Base-by-base conservation (phyloP, 192 early-diverging fungal genomes). In the Helicostylum pulchrum region DNA sequence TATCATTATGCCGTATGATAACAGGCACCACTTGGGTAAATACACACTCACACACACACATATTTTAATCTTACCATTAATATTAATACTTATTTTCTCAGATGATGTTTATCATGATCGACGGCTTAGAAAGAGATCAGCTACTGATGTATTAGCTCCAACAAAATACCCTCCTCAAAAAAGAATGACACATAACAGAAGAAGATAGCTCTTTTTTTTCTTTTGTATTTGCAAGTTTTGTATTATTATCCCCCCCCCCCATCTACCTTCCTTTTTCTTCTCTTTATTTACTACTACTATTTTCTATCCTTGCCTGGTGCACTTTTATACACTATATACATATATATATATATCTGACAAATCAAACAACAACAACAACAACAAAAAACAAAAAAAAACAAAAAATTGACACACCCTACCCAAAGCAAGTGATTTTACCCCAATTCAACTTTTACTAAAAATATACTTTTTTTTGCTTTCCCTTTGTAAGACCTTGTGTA, bases 91-190 rank as follows among this genome's bases (percentile, higher is more conserved):
- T 19, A 10, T 48, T 17, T 19, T 15, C 12, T 48, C 46, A 59
- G 57, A 59, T 59, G 57, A 59, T 59, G 43, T 59, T 17, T 59
- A 59, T 30, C 51, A 52, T 45, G 57, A 59, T 59, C 57, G 57
- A 30, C 36, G 57, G 19, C 20, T 45, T 14, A 42, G 57, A 59
- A 59, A 59, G 43, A 45, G 57, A 59, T 59, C 57, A 11, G 42
- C 21, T 14, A 43, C 57, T 59, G 57, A 59, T 20, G 57, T 42
- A 20, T 21, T 59, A 14, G 6, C 57, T 44, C 57, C 39, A 14
- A 59, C 57, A 19, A 59, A 59, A 59, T 59, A 59, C 57, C 57
- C 57, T 11, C 57, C 57, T 42, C 57, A 59, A 36, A 59, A 59
- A 23, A 59, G 43, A 59, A 15, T 59, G 14, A 43, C 57, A 23